These are phyloP conservation scores for Botrytis fabae DNA, from an alignment of 2,329 filamentous ascomycete species.

Conservation along the genomic window DNA sequence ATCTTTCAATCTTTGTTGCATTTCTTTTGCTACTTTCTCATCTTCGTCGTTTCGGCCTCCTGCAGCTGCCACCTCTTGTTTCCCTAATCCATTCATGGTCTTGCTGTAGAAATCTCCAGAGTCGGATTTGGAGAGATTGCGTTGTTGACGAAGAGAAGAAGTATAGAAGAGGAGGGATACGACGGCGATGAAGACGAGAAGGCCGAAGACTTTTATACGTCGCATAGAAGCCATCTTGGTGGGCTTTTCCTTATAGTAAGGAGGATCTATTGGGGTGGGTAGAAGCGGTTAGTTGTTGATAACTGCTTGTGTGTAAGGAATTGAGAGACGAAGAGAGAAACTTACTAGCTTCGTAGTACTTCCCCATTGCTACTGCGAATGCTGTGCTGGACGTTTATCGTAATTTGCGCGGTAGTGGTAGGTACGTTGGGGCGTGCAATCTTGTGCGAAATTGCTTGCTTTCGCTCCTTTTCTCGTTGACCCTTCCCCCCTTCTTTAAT, in stretches of 20 bases:
- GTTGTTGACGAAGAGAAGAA: conserved; percentile 54
- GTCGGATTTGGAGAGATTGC: conserved; percentile 46
- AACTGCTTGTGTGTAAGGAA: not conserved
- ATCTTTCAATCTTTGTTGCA: conserved; percentile 63
- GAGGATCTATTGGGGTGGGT: conserved; percentile 12
- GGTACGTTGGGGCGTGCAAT: not conserved
- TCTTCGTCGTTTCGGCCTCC: conserved; percentile 48
- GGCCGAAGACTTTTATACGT: conserved; percentile 65
- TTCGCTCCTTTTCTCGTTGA: not conserved
- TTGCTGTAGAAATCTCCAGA: conserved; percentile 60
- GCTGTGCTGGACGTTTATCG: not conserved
- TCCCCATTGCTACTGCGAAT: conserved; percentile 17
- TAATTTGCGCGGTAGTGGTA: not conserved
- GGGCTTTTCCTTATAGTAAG: conserved; percentile 28
- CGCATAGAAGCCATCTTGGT: conserved; percentile 66
- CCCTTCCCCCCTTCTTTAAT: not conserved
- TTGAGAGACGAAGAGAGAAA: not conserved
- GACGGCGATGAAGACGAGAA: conserved; percentile 64
- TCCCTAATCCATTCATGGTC: conserved; percentile 54
- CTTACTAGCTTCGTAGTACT: conserved; percentile 21
- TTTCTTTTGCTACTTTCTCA: conserved; percentile 55
- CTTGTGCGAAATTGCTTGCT: not conserved
- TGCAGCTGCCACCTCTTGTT: conserved; percentile 10
- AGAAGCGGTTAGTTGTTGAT: conserved; percentile 10
- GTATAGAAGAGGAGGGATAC: conserved; percentile 74